Base-by-base conservation (phyloP, 768 basidiomycete genomes). In the Phlebiopsis gigantea region DNA sequence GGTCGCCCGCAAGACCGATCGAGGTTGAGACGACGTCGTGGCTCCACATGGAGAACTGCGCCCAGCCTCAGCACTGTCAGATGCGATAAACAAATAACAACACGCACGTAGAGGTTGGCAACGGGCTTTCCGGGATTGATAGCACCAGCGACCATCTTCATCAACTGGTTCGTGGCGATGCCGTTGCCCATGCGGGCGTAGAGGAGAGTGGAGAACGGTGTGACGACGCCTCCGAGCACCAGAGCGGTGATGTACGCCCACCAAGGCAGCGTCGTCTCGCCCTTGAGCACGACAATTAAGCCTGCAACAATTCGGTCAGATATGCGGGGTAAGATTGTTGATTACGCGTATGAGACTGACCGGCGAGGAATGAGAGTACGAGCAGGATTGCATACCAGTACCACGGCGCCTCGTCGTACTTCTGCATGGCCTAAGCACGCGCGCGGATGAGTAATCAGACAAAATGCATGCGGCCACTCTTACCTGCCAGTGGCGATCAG, bases 11-110 rank as follows among this genome's bases (percentile, higher is more conserved):
- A 10, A 84, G 72, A 29, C 62, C 63, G 49, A 84, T 77, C 0
- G 80, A 83, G 29, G 77, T 83, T 15, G 74, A 69, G 34, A 86
- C 72, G 46, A 82, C 78, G 60, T 82, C 81, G 60, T 84, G 82
- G 62, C 81, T 83, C 83, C 83, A 84, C 81, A 83, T 84, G 0
- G 81, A 78, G 69, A 85, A 85, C 82, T 84, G 45, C 8, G 14
- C 26, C 6, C n/a, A 24, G 1, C 10, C 21, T 5, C 0, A 41
- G 29, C 15, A 17, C 5, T 14, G 28, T 21, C n/a, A n/a, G n/a
- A 29, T 39, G 12, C 10, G 22, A 41, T 24, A 21, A 41, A 44
- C 4, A 22, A 48, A 41, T 2, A 22, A 21, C 6, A 5, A 34
- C 24, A 26, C 30, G 26, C 46, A 85, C 82, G 63, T 87, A 87